Conservation (phyloP, 2,329 filamentous ascomycete species). For the Alternaria brassicae region DNA sequence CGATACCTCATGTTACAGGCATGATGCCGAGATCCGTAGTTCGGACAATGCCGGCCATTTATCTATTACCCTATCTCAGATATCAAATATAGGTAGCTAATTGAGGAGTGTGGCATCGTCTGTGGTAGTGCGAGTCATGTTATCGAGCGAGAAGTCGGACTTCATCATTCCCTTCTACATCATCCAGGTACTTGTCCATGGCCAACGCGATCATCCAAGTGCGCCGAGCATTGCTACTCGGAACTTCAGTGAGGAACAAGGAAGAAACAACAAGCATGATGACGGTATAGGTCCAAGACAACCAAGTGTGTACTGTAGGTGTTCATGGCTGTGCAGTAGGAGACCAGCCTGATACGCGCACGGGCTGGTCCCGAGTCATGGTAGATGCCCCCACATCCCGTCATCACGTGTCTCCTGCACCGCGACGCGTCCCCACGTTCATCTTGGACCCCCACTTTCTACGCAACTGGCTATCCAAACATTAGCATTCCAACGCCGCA, state of each 20-base stretch:
- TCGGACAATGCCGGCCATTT: neutral
- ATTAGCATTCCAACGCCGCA: neutral
- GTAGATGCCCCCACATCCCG: neutral
- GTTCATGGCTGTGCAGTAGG: neutral
- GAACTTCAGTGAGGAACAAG: slow-evolving; percentile 5
- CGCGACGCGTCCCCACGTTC: neutral
- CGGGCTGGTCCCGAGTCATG: neutral
- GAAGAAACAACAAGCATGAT: neutral
- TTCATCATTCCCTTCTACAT: slow-evolving; percentile 19
- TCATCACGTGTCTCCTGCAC: neutral
- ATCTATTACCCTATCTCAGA: neutral
- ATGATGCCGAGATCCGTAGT: neutral
- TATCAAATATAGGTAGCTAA: slow-evolving; percentile 39
- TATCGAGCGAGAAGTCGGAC: slow-evolving; percentile 11
- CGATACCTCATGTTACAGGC: neutral
- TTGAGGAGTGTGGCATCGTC: slow-evolving; percentile 34
- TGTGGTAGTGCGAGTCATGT: neutral
- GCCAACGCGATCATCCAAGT: slow-evolving; percentile 1
- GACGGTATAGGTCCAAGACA: neutral
- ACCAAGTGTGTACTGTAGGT: neutral
- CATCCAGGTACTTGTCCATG: slow-evolving; percentile 14
- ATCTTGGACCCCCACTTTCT: neutral
- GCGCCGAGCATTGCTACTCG: slow-evolving; percentile 9
- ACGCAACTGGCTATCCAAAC: neutral
- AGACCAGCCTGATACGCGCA: neutral